These are phyloP conservation scores for Cryphonectria radicalis DNA, from an alignment of 2,329 filamentous ascomycete genomes.

Conservation along the genomic window DNA sequence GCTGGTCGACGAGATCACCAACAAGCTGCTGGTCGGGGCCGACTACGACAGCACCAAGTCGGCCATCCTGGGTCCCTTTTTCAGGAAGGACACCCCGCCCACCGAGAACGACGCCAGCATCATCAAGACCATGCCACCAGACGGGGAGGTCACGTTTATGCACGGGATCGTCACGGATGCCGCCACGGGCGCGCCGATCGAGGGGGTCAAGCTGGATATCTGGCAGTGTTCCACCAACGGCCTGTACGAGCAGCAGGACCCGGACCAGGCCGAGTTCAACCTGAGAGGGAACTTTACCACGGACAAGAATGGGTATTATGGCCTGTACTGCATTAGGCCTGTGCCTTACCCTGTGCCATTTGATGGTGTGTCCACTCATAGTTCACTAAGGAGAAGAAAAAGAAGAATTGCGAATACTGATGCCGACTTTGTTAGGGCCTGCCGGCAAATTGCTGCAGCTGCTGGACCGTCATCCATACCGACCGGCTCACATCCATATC, in stretches of 20 bases:
- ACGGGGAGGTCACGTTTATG: constrained; percentile 62
- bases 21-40: constrained; percentile 56
- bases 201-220: constrained; percentile 70
- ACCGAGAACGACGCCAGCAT: constrained; percentile 73
- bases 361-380: constrained; percentile 21
- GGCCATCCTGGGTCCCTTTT: constrained; percentile 85
- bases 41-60: constrained; percentile 64
- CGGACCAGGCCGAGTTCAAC: constrained; percentile 65
- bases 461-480: constrained; percentile 60
- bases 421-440: constrained; percentile 50
- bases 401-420: background rate
- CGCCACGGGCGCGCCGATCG: constrained; percentile 65
- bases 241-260: constrained; percentile 69
- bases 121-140: constrained; percentile 53
- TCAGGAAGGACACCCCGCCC: constrained; percentile 72
- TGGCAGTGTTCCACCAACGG: constrained; percentile 81
- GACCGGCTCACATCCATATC: constrained; percentile 65
- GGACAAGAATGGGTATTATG: constrained; percentile 64
- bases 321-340: constrained; percentile 58
- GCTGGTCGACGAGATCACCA: constrained; percentile 81
- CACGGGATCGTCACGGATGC: constrained; percentile 63
- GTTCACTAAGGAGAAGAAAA: too few relatives aligned
- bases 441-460: constrained; percentile 55
- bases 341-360: constrained; percentile 47
- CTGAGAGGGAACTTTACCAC: constrained; percentile 69